phyloP scores from a whole-genome alignment of 192 early-diverging fungal genomes.

The Lobosporangium transversale region DNA sequence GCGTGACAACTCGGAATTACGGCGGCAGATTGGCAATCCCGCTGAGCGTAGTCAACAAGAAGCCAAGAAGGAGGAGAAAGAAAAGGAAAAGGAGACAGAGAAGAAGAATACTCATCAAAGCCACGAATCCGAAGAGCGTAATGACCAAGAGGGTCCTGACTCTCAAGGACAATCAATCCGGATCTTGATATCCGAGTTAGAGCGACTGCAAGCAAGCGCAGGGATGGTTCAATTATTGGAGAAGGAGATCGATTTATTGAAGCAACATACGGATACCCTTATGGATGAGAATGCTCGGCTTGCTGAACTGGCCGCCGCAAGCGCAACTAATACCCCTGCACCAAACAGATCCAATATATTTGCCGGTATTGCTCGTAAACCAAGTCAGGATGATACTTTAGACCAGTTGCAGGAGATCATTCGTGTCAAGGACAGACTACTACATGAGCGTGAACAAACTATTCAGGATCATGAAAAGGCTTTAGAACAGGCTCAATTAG shows the following conservation, averaged over 20 bases:
- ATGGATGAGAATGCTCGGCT: conserved; percentile 46
- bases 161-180: conserved; percentile 8
- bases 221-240: conserved; percentile 42
- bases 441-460: conserved; percentile 26
- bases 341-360: background rate
- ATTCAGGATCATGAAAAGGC: conserved; percentile 23
- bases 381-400: conserved; percentile 7
- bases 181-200: conserved; percentile 33
- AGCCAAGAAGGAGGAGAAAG: no score
- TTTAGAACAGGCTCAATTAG: background rate
- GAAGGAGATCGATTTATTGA: conserved; percentile 47
- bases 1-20: conserved; percentile 16
- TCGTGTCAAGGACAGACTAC: conserved; percentile 36
- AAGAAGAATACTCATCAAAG: conserved; percentile 1
- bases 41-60: background rate
- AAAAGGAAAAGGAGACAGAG: no score
- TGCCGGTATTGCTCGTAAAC: conserved; percentile 7
- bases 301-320: conserved; percentile 27
- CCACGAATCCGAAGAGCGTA: no score
- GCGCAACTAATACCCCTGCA: conserved; percentile 1
- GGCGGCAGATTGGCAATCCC: conserved; percentile 6
- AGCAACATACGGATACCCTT: conserved; percentile 45
- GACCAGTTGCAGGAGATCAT: conserved; percentile 36
- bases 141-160: background rate
- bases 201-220: conserved; percentile 39